These are phyloP conservation scores for Pythium coloratum DNA, from an alignment of 352 stramenopile species.

Conservation along the genomic window DNA sequence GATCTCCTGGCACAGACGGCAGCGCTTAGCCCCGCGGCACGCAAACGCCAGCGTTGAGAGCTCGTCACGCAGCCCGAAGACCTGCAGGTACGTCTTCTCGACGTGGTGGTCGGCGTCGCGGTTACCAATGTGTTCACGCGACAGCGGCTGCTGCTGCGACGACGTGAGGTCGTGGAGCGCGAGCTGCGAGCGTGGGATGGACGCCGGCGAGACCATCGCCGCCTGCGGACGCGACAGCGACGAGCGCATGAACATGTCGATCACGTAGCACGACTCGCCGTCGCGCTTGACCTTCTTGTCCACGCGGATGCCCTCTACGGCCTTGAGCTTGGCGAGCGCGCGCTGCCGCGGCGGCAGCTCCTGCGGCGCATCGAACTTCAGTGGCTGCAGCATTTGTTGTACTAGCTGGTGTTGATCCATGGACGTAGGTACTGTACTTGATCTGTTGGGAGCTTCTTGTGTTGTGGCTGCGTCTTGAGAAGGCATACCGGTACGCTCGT, in stretches of 20 bases:
- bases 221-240: background rate
- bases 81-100: constrained; percentile 20
- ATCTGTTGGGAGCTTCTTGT: background rate
- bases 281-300: constrained; percentile 19
- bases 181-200: constrained; percentile 14
- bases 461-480: background rate
- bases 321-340: constrained; percentile 9
- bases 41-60: constrained; percentile 10
- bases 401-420: no score
- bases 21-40: constrained; percentile 18
- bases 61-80: constrained; percentile 16
- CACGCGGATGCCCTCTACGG: constrained; percentile 18
- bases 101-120: constrained; percentile 5
- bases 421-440: no score
- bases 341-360: constrained; percentile 11
- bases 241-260: constrained; percentile 15
- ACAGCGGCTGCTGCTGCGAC: background rate
- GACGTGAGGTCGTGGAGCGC: constrained; percentile 2
- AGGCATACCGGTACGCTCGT: no score
- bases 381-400: constrained; percentile 14
- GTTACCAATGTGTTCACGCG: constrained; percentile 6
- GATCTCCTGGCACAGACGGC: constrained; percentile 20
- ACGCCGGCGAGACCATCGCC: constrained; percentile 7
- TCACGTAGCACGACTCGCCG: constrained; percentile 14
- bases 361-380: constrained; percentile 1